Conservation (phyloP, 495 filamentous ascomycete species). For the Lindgomyces ingoldianus region DNA sequence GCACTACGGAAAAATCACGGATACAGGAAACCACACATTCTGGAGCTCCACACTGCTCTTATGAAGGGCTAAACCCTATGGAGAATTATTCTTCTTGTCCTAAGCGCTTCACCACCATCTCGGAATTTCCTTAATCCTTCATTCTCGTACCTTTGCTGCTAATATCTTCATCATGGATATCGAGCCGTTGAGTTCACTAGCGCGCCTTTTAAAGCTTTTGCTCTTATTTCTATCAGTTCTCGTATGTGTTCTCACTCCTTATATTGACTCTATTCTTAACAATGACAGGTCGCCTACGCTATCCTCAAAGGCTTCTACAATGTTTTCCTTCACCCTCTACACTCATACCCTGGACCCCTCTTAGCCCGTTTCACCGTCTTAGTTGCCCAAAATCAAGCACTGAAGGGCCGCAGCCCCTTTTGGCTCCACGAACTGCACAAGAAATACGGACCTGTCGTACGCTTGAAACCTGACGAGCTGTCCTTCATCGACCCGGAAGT, state of each 20-base stretch:
- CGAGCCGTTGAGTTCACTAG: no score
- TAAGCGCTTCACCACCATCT: no score
- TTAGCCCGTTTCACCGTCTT: slow-evolving; percentile 30
- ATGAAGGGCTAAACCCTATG: no score
- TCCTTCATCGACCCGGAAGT: slow-evolving; percentile 27
- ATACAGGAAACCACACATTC: no score
- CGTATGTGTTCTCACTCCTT: no score
- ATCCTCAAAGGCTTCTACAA: slow-evolving; percentile 28
- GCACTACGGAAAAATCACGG: no score
- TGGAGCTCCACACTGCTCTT: no score
- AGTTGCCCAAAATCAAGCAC: neutral
- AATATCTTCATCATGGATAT: no score
- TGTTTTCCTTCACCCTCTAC: slow-evolving; percentile 44
- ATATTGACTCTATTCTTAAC: neutral
- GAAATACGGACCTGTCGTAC: slow-evolving; percentile 43
- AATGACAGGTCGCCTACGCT: slow-evolving; percentile 1
- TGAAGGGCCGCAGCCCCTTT: neutral
- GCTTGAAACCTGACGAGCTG: slow-evolving; percentile 37
- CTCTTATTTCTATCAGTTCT: neutral
- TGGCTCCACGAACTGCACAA: slow-evolving; percentile 26
- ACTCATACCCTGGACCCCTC: slow-evolving; percentile 41
- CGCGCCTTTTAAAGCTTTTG: no score
- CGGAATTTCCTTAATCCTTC: no score
- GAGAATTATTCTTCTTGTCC: no score
- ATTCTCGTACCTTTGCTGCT: no score